Evolutionary conservation across 2,329 filamentous ascomycete species (phyloP).

Genomic region (Pyrenophora graminea): DNA sequence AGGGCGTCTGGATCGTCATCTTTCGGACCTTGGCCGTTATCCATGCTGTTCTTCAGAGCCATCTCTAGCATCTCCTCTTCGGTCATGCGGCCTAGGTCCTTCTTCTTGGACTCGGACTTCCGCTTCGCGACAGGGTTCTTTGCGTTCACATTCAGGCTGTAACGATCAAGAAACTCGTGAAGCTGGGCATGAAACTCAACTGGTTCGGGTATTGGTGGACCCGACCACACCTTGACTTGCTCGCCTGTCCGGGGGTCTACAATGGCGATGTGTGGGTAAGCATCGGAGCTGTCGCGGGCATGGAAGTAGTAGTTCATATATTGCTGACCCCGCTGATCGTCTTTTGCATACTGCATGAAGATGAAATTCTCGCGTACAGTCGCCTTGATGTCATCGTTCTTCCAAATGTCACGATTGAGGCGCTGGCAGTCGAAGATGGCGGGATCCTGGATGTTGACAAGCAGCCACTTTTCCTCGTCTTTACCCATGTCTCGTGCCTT

Average conservation of each 20-base stretch:
- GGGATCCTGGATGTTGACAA: conserved; percentile 94
- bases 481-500: conserved; percentile 83
- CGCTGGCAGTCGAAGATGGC: conserved; percentile 93
- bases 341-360: conserved; percentile 91
- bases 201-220: conserved; percentile 74
- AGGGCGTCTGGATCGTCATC: conserved; percentile 84
- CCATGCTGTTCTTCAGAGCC: conserved; percentile 86
- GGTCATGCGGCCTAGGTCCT: conserved; percentile 85
- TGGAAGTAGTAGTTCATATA: conserved; percentile 93
- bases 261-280: conserved; percentile 94
- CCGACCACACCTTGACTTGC: conserved; percentile 95
- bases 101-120: conserved; percentile 70
- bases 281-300: conserved; percentile 76
- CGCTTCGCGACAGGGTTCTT: conserved; percentile 90
- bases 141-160: conserved; percentile 83
- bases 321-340: conserved; percentile 74
- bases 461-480: conserved; percentile 86
- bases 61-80: conserved; percentile 97
- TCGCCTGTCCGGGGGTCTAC: conserved; percentile 95
- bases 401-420: conserved; percentile 95
- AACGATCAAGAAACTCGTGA: conserved; percentile 94
- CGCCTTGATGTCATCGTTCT: conserved; percentile 76
- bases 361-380: conserved; percentile 90
- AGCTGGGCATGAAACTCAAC: conserved; percentile 87
- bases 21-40: conserved; percentile 58